Conservation (phyloP, 1,139 yeast species). For the Meyerozyma guilliermondii region DNA sequence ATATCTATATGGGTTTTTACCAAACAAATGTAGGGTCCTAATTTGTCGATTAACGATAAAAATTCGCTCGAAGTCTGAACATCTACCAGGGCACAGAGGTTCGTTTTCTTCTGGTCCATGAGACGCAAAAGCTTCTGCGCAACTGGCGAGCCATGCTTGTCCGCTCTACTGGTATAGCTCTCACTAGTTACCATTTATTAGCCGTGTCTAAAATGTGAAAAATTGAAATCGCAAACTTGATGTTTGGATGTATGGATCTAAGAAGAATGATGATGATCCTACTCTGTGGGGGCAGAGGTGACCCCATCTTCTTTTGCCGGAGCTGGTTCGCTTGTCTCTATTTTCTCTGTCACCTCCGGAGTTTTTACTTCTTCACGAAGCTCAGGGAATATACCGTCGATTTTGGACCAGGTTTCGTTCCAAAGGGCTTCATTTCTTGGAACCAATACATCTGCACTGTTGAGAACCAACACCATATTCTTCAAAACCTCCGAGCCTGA, state of each 20-base stretch:
- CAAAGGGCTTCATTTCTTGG: conserved; percentile 22
- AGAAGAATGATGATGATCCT: neutral
- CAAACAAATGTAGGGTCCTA: conserved; percentile 89
- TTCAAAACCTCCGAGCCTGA: conserved; percentile 60
- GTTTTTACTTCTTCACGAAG: conserved; percentile 22
- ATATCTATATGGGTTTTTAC: conserved; percentile 95
- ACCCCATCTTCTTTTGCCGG: conserved; percentile 12
- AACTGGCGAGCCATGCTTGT: conserved; percentile 66
- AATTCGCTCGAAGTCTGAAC: conserved; percentile 76
- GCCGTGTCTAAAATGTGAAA: neutral
- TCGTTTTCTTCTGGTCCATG: conserved; percentile 78
- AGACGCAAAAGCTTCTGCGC: conserved; percentile 69
- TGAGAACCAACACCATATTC: conserved; percentile 45
- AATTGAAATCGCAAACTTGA: neutral
- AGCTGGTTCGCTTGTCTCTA: conserved; percentile 4
- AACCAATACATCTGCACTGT: conserved; percentile 20
- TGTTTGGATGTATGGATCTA: neutral
- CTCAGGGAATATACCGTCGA: conserved; percentile 42
- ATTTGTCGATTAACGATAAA: conserved; percentile 60
- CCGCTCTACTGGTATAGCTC: conserved; percentile 67
- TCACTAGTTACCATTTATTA: conserved; percentile 16
- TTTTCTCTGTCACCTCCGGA: conserved; percentile 5
- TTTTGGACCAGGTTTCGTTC: conserved; percentile 37
- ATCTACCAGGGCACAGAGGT: conserved; percentile 95
- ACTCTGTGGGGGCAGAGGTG: too few relatives aligned